These are phyloP conservation scores for Cenchrus fungigraminus DNA, from an alignment of 176 grass and related monocot genomes.

Conservation along the genomic window DNA sequence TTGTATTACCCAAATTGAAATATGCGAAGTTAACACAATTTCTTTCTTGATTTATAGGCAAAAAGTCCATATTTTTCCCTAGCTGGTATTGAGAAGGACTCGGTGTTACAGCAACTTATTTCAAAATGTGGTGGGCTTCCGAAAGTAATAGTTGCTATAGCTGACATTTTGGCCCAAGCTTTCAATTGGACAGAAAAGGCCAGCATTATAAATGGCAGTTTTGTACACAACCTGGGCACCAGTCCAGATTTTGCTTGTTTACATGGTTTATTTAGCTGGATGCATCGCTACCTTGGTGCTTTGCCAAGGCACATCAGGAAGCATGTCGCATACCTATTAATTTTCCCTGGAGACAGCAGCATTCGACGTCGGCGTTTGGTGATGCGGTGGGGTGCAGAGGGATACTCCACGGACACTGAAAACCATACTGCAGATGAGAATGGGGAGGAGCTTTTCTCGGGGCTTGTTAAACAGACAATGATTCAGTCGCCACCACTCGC, in stretches of 20 bases:
- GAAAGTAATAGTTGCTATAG: neutral
- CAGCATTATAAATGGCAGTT: neutral
- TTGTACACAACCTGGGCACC: neutral
- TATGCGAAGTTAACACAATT: no score
- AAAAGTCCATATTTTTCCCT: no score
- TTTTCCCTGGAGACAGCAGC: neutral
- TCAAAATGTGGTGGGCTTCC: neutral
- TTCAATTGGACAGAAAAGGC: neutral
- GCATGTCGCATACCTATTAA: neutral
- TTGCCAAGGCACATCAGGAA: neutral
- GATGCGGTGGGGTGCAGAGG: constrained; percentile 2
- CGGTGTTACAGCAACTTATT: neutral
- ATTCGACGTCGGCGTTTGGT: neutral
- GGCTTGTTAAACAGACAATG: neutral
- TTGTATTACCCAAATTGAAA: no score
- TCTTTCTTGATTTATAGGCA: no score
- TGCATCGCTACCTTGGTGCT: neutral
- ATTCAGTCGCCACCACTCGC: neutral
- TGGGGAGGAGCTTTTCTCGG: neutral
- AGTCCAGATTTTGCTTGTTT: neutral
- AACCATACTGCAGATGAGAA: neutral
- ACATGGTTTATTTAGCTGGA: neutral
- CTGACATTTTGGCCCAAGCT: neutral
- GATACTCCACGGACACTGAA: neutral
- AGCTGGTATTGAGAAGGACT: no score